These are phyloP conservation scores for Isoetes engelmannii DNA, from an alignment of 83 land plant species.

Conservation along the genomic window DNA sequence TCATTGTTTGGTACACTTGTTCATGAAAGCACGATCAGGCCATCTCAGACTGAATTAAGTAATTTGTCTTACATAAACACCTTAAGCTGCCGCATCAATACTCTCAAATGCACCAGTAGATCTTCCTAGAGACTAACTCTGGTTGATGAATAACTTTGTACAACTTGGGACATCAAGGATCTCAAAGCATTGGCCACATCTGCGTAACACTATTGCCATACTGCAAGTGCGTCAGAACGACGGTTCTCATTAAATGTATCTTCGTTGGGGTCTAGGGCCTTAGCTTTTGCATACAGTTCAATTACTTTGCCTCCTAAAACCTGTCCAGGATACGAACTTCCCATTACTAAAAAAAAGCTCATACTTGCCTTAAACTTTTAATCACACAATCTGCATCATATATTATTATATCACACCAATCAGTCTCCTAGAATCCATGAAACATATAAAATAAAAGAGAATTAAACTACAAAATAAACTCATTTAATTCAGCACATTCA, in stretches of 20 bases:
- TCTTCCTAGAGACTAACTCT: conserved; percentile 37
- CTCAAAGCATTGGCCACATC: conserved; percentile 74
- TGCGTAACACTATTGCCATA: conserved; percentile 74
- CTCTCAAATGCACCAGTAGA: conserved; percentile 21
- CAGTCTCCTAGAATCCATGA: no score
- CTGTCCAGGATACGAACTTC: no score
- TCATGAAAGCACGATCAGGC: conserved; percentile 86
- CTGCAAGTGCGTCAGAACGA: conserved; percentile 50
- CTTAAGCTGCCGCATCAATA: conserved; percentile 59
- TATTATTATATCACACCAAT: no score
- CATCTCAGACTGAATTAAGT: conserved; percentile 84
- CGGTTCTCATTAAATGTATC: conserved; percentile 71
- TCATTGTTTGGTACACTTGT: conserved; percentile 68
- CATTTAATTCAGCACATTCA: no score
- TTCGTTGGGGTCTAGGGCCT: conserved; percentile 73
- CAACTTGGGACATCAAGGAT: conserved; percentile 52
- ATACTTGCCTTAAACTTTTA: no score
- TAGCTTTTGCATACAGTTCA: no score
- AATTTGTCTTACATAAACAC: conserved; percentile 71
- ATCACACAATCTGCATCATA: no score
- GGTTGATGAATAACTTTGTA: conserved; percentile 18
- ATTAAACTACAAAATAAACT: no score
- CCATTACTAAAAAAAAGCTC: no score
- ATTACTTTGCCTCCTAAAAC: no score
- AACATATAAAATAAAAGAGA: no score